Evolutionary conservation across 306 rosid genomes (phyloP), one percentile per base, ranked within the genome.

Genomic region (Quercus dentata): DNA sequence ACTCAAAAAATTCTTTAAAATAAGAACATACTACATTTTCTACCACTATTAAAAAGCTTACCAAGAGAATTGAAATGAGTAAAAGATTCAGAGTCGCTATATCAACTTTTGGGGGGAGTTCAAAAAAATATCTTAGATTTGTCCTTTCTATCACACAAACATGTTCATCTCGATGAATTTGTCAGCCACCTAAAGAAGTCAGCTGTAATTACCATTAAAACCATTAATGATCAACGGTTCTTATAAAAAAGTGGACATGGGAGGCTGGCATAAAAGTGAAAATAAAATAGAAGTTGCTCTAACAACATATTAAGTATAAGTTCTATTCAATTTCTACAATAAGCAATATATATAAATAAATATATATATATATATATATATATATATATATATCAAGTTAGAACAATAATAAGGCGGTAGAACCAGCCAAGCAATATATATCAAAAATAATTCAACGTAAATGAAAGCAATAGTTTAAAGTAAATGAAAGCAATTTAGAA

Each of bases 1-100:
- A 78, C 68, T 8, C 27, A 44, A 78, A 80, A 64, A 30, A 9
- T 6, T 18, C 51, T 33, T 20, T 71, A 55, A 4, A 68, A 27
- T 20, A 57, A 59, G 35, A 72, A 46, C 11, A 20, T 21, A 21
- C 13, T 30, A 58, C 8, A 7, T 57, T 17, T 20, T 64, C 69
- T 51, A 82, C 59, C n/a, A 73, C 9, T 35, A 25, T 59, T 76
- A 75, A 63, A 86, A 78, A 69, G 49, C 91, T 79, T 92, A 95
- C 97, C 98, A 85, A 59, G 75, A 92, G 91, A 86, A 95, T 88
- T 69, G 99, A 95, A 79, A 95, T 95, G 89, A 92, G 91, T 31
- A 97, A 92, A 38, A 95, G 97, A 85, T 92, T 97, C 79, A 92
- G 77, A 82, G 99, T 92, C 85, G 89, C 97, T 80, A 92, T 80